Evolutionary conservation across 2,329 filamentous ascomycete species (phyloP).

Genomic region (Malbranchea zuffiana): DNA sequence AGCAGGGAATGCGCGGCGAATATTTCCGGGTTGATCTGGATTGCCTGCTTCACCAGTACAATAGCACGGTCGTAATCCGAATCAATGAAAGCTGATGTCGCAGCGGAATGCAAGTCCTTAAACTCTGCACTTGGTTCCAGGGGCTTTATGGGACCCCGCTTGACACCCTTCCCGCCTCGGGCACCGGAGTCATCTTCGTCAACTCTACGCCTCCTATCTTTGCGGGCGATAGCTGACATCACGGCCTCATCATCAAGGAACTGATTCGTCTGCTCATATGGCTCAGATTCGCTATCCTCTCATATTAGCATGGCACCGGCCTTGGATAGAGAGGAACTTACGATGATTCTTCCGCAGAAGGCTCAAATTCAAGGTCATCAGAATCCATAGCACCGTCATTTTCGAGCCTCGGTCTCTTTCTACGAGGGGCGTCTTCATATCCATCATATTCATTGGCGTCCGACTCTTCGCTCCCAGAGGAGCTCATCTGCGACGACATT

Average conservation of each 20-base stretch:
- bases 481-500: not conserved
- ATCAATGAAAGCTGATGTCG: constrained; percentile 40
- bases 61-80: constrained; percentile 37
- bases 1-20: constrained; percentile 51
- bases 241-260: constrained; percentile 12
- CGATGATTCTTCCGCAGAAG: constrained; percentile 10
- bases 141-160: constrained; percentile 36
- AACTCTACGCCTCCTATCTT: constrained; percentile 11
- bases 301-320: constrained; percentile 1
- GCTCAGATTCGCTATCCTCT: constrained; percentile 6
- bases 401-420: not conserved
- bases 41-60: constrained; percentile 37
- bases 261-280: constrained; percentile 8
- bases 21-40: constrained; percentile 50
- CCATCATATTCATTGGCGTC: constrained; percentile 7
- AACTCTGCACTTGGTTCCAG: constrained; percentile 40
- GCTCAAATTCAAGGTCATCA: constrained; percentile 1
- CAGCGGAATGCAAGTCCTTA: constrained; percentile 37
- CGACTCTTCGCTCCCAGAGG: constrained; percentile 7
- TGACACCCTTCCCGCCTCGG: constrained; percentile 26
- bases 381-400: constrained; percentile 2
- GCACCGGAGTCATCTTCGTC: constrained; percentile 7
- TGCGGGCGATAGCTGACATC: constrained; percentile 10
- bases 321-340: constrained; percentile 6
- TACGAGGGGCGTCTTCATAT: not conserved